Evolutionary conservation across 495 filamentous ascomycete genomes (phyloP).

Genomic region (Podospora tetraspora): DNA sequence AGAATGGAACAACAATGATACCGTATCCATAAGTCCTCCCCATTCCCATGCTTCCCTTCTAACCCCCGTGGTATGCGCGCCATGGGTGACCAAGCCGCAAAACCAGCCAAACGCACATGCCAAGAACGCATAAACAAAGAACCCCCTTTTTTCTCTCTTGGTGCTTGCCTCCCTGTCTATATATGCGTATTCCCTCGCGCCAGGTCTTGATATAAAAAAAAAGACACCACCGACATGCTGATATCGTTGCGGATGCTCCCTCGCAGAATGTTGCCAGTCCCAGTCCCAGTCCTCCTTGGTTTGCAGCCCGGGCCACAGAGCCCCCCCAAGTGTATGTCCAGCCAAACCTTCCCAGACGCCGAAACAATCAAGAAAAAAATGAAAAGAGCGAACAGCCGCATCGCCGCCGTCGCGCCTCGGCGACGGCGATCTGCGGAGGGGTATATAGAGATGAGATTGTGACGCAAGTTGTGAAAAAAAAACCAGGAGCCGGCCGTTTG

Average conservation of each 20-base stretch:
- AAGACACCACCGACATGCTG: conserved; percentile 17
- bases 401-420: neutral
- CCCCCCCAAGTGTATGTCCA: neutral
- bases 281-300: neutral
- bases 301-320: neutral
- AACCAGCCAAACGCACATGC: neutral
- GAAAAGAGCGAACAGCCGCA: neutral
- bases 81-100: neutral
- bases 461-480: neutral
- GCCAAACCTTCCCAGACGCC: neutral
- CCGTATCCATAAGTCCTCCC: neutral
- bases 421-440: neutral
- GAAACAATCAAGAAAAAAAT: neutral
- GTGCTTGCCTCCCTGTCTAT: conserved; percentile 15
- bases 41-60: neutral
- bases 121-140: conserved; percentile 1
- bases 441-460: neutral
- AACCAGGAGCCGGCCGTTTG: neutral
- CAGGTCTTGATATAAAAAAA: conserved; percentile 12
- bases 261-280: neutral
- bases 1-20: neutral
- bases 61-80: neutral
- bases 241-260: conserved; percentile 16
- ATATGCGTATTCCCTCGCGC: conserved; percentile 18
- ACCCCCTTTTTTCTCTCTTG: conserved; percentile 14